Percentiles rank a stretch among this genome's conserved stretches.
Evolutionary conservation across 2,329 filamentous ascomycete species (phyloP).

Genomic region (Pyricularia sp.): DNA sequence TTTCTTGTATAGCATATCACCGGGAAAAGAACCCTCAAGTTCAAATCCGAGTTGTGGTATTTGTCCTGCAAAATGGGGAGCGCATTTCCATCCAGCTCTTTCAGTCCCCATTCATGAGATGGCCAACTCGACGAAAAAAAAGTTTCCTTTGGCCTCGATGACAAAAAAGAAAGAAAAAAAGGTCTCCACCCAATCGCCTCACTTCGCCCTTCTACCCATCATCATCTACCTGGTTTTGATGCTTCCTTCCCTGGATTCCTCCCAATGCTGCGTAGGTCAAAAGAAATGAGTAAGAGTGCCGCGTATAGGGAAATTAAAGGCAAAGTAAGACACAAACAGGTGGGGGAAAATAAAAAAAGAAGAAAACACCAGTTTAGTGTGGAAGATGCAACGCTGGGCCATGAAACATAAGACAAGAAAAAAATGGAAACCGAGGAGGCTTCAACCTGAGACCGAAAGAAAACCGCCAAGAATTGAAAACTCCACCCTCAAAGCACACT

Average conservation of each 20-base stretch:
- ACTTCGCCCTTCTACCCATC: neutral
- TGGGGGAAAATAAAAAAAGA: neutral
- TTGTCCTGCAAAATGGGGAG: neutral
- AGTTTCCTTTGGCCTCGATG: too few species aligned
- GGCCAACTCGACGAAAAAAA: neutral
- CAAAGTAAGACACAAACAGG: neutral
- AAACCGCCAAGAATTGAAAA: too few species aligned
- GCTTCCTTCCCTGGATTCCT: neutral
- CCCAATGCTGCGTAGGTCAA: neutral
- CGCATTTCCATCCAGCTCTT: neutral
- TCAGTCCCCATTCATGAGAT: neutral
- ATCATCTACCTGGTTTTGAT: neutral
- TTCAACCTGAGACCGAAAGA: neutral
- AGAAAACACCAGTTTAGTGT: neutral
- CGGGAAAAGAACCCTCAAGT: neutral
- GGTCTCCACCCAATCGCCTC: neutral
- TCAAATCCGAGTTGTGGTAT: neutral
- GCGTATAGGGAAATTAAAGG: neutral
- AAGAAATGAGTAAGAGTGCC: neutral
- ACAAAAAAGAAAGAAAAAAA: too few species aligned
- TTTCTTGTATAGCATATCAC: neutral
- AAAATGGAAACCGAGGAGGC: neutral
- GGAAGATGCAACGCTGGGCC: neutral
- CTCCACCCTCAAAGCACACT: neutral
- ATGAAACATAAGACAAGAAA: neutral